These are phyloP conservation scores for Pisolithus marmoratus DNA, from an alignment of 768 basidiomycete species.

Conservation along the genomic window DNA sequence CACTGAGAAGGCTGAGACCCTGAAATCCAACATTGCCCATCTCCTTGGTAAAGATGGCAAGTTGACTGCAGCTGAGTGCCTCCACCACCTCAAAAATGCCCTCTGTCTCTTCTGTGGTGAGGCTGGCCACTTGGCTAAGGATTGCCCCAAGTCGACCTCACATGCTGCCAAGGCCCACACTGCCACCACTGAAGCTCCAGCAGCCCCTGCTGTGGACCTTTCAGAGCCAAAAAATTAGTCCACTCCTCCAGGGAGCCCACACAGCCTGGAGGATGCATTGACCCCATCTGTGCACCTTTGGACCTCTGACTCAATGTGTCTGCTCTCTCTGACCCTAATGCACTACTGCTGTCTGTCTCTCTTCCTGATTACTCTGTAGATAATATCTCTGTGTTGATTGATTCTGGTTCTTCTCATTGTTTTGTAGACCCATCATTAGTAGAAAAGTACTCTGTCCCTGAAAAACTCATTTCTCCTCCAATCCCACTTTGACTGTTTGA, in stretches of 20 bases:
- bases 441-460: not conserved
- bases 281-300: too few species aligned
- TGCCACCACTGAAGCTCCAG: not conserved
- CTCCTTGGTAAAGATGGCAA: too few species aligned
- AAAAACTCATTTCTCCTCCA: not conserved
- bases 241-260: not conserved
- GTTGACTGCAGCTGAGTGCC: too few species aligned
- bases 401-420: too few species aligned
- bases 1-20: too few species aligned
- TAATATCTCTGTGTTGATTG: not conserved
- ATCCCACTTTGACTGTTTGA: slow-evolving; percentile 1
- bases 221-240: too few species aligned
- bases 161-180: not conserved
- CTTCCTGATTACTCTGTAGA: not conserved
- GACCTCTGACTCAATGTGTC: slow-evolving; percentile 3
- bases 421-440: not conserved
- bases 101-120: too few species aligned
- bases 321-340: slow-evolving; percentile 1
- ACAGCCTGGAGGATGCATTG: not conserved
- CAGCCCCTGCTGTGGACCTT: not conserved
- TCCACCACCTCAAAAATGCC: too few species aligned
- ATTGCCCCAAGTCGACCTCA: not conserved
- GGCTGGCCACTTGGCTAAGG: not conserved
- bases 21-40: too few species aligned
- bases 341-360: not conserved